Percentiles rank a stretch among this genome's conserved stretches.
phyloP scores from a whole-genome alignment of 78 protist genomes.

The Pelomyxa schiedti region DNA sequence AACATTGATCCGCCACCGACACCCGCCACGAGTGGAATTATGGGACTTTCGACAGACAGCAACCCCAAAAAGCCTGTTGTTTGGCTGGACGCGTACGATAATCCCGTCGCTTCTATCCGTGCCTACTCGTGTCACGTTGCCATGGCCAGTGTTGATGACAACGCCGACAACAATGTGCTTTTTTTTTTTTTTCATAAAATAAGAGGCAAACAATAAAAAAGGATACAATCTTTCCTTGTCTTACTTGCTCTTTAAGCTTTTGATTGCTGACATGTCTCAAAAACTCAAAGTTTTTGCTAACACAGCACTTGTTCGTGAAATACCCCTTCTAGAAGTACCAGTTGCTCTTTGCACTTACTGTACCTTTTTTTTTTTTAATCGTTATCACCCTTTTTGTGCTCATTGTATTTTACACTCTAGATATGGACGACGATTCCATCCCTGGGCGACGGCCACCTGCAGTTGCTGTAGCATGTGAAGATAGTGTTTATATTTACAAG shows the following conservation, averaged over 20 bases:
- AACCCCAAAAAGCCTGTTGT: neutral
- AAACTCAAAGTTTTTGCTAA: constrained; percentile 15
- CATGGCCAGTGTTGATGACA: constrained; percentile 18
- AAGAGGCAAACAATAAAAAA: no score
- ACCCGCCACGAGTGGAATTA: no score
- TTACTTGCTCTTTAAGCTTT: no score
- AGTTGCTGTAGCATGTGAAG: constrained; percentile 32
- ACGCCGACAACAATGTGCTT: constrained; percentile 48
- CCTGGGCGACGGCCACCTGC: constrained; percentile 7
- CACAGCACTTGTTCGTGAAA: constrained; percentile 17
- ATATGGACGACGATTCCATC: constrained; percentile 17
- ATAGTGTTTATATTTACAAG: constrained; percentile 25
- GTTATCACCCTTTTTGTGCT: no score
- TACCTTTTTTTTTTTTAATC: neutral
- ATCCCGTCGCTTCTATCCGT: constrained; percentile 33
- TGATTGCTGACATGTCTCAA: constrained; percentile 19
- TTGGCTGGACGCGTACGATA: constrained; percentile 54
- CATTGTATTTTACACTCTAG: no score
- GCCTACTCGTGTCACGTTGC: constrained; percentile 27
- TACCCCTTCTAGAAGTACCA: constrained; percentile 35
- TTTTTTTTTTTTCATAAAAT: no score
- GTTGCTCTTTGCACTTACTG: constrained; percentile 11
- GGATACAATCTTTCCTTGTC: no score
- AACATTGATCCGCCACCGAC: no score
- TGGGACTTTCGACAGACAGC: no score